Base-by-base conservation (phyloP, 192 early-diverging fungal species). In the Neocallimastix lanati region DNA sequence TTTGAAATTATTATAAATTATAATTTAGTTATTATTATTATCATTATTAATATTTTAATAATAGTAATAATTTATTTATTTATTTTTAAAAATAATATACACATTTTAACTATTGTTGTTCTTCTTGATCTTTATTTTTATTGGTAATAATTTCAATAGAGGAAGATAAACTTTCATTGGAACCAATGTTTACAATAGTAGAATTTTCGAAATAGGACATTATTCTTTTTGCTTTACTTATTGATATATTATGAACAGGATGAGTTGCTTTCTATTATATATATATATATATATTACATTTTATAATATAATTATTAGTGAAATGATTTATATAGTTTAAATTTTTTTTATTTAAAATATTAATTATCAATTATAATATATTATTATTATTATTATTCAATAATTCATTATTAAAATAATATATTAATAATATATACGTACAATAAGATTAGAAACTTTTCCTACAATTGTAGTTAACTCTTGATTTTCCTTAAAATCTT, bases 171-270 rank as follows among this genome's bases (percentile, higher is more conserved):
- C 40, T 50, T 21, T 50, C 40, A 50, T 16, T 50, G 2, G 40
- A 50, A 50, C 6, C 40, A 50, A 50, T 6, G 21, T 50, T 50
- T 21, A 50, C 40, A 50, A 50, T 50, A 50, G 16, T 50, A 2
- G 40, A 21, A 21, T 16, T 50, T 4, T 14, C 5, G 21, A 50
- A 50, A 50, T 50, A 50, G 2, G 27, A 29, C 21, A 77, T 78
- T 28, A 36, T 33, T 30, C 58, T 77, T 30, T 29, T 67, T 12
- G 29, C 86, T 28, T 87, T 88, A 12, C 82, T 81, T 30, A 92
- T 35, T 0, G 84, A 81, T 38, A 95, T 84, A 82, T 93, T 93
- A 78, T 94, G 88, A 1, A 94, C 82, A 4, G 93, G 93, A 82
- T 95, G 92, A 13, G 92, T 92, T 5, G 90, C 38, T 50, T 13